These are phyloP conservation scores for Trametes pubescens DNA, from an alignment of 1,284 basidiomycete species.

Conservation along the genomic window DNA sequence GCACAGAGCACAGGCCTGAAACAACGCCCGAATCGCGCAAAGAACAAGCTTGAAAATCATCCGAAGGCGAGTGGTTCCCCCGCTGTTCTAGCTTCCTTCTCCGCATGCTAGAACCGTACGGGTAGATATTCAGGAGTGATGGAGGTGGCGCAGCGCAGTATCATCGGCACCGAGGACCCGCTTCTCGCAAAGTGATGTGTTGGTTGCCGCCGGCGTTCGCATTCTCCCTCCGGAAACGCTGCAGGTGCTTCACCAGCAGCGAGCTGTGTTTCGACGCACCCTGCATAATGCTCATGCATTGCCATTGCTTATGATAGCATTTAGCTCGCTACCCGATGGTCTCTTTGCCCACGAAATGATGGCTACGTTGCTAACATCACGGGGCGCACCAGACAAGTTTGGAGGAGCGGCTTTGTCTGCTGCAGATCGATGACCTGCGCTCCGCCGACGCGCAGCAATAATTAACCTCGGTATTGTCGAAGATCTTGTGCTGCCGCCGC, in stretches of 20 bases:
- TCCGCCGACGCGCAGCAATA: not conserved
- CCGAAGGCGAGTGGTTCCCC: not conserved
- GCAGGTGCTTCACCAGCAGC: not conserved
- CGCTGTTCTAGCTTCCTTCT: not conserved
- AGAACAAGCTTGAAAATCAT: not conserved
- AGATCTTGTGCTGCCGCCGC: not conserved
- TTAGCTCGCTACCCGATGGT: conserved; percentile 1
- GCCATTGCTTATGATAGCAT: not conserved
- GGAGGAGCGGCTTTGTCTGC: too few relatives aligned
- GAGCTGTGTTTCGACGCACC: not conserved
- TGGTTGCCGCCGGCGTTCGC: not conserved
- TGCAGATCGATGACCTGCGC: not conserved
- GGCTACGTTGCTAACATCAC: conserved; percentile 5
- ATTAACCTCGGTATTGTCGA: not conserved
- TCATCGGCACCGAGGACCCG: not conserved
- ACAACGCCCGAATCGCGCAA: too few relatives aligned
- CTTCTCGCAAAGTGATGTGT: not conserved
- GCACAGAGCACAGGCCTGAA: not conserved
- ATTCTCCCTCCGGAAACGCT: not conserved
- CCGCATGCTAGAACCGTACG: not conserved
- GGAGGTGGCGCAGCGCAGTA: not conserved
- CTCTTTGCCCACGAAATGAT: not conserved
- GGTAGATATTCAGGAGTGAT: not conserved
- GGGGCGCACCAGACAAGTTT: not conserved
- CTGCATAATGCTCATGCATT: not conserved